phyloP scores from a whole-genome alignment of 1,139 yeast genomes.

The Hemisphaericaspora subhashii region DNA sequence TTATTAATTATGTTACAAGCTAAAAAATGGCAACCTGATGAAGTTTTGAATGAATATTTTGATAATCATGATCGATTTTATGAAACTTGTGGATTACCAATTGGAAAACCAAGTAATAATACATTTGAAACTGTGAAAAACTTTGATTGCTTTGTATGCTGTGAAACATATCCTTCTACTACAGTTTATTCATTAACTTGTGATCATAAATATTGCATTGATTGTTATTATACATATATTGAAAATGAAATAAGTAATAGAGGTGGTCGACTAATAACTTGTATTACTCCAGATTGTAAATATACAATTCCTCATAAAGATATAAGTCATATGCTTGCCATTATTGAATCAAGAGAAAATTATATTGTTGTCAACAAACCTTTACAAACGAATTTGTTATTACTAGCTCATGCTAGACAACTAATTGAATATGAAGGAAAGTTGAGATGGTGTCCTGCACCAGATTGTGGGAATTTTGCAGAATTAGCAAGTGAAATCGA shows the following conservation, averaged over 20 bases:
- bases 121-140: conserved; percentile 20
- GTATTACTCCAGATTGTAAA: conserved; percentile 54
- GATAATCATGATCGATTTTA: conserved; percentile 49
- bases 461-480: conserved; percentile 67
- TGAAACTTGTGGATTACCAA: conserved; percentile 49
- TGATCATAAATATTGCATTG: conserved; percentile 65
- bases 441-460: conserved; percentile 82
- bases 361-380: conserved; percentile 10
- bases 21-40: conserved; percentile 75
- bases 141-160: conserved; percentile 68
- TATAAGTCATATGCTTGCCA: conserved; percentile 20
- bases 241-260: conserved; percentile 52
- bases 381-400: conserved; percentile 16
- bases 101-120: conserved; percentile 17
- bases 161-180: conserved; percentile 48
- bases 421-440: conserved; percentile 53
- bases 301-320: conserved; percentile 35
- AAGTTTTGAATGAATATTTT: conserved; percentile 66
- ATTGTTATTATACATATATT: conserved; percentile 66
- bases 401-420: conserved; percentile 38
- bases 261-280: conserved; percentile 48
- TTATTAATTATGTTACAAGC: conserved; percentile 54
- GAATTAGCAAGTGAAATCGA: conserved; percentile 38
- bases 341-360: conserved; percentile 6
- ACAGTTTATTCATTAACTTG: conserved; percentile 60